Evolutionary conservation across 2,329 filamentous ascomycete genomes (phyloP).

Genomic region (Trichoderma asperellum): DNA sequence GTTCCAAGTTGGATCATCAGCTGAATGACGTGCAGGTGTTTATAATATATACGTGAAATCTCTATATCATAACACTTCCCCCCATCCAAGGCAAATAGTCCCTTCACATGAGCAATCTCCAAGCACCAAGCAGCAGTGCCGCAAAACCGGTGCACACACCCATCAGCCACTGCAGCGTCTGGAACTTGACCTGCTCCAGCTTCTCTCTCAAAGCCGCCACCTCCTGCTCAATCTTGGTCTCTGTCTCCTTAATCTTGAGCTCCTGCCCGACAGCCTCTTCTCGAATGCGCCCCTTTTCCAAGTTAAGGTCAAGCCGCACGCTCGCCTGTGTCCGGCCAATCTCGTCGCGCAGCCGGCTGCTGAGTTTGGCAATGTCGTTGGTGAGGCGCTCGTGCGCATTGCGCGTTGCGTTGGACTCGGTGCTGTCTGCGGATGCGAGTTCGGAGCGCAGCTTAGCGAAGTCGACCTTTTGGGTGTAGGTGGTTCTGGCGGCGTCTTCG

Average conservation of each 20-base stretch:
- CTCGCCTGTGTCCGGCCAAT: constrained; percentile 92
- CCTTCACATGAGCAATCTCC: constrained; percentile 67
- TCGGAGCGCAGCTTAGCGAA: constrained; percentile 97
- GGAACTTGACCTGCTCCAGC: constrained; percentile 96
- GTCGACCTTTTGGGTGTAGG: constrained; percentile 89
- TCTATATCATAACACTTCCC: background rate
- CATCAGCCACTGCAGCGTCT: constrained; percentile 97
- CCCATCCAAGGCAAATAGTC: background rate
- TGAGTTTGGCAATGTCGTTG: constrained; percentile 93
- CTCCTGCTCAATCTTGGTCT: constrained; percentile 98
- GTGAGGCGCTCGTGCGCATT: constrained; percentile 89
- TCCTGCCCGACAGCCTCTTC: constrained; percentile 97
- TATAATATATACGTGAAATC: background rate
- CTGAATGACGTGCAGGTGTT: background rate
- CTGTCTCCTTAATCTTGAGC: constrained; percentile 97
- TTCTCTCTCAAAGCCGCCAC: constrained; percentile 87
- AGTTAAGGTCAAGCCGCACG: constrained; percentile 87
- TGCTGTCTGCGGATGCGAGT: constrained; percentile 87
- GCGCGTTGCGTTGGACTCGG: constrained; percentile 85
- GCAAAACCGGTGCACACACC: constrained; percentile 73
- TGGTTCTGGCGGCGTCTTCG: constrained; percentile 85
- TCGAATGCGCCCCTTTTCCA: constrained; percentile 94
- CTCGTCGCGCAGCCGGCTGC: constrained; percentile 86
- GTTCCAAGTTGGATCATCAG: background rate
- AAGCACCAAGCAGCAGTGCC: constrained; percentile 69